phyloP scores from a whole-genome alignment of 2,329 filamentous ascomycete species.

The Ascochyta lentis region DNA sequence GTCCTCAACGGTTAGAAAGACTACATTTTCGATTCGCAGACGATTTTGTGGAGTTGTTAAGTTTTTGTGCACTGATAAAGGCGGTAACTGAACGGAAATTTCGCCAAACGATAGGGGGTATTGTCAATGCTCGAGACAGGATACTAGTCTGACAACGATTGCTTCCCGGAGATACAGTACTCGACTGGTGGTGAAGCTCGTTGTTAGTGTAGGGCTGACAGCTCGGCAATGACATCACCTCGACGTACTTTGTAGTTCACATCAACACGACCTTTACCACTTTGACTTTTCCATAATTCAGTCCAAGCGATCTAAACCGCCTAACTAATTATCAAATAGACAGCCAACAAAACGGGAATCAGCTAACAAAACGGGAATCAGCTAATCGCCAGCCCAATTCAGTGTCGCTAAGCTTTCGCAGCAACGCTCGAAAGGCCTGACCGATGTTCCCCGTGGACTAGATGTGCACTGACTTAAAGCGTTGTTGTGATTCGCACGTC shows the following conservation, averaged over 20 bases:
- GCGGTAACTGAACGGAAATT: too few species aligned
- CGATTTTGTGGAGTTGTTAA: too few species aligned
- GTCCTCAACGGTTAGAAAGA: too few species aligned
- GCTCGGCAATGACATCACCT: neutral
- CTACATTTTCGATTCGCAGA: too few species aligned
- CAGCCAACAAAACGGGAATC: neutral
- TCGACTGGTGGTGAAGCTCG: neutral
- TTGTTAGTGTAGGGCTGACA: neutral
- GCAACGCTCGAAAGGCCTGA: neutral
- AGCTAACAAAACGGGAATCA: neutral
- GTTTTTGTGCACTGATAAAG: too few species aligned
- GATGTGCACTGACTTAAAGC: constrained; percentile 1
- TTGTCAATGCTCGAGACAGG: neutral
- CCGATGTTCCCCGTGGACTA: neutral
- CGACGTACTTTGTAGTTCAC: neutral
- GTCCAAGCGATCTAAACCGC: neutral
- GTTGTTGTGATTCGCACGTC: constrained; percentile 3
- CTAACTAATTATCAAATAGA: neutral
- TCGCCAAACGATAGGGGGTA: too few species aligned
- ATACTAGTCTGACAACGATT: neutral
- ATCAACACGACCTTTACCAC: neutral
- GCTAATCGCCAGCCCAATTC: too few species aligned
- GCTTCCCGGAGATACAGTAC: neutral
- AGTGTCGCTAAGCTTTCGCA: neutral
- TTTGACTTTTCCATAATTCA: neutral